phyloP scores from a whole-genome alignment of 208 protist genomes.

The Leishmania arabica region DNA sequence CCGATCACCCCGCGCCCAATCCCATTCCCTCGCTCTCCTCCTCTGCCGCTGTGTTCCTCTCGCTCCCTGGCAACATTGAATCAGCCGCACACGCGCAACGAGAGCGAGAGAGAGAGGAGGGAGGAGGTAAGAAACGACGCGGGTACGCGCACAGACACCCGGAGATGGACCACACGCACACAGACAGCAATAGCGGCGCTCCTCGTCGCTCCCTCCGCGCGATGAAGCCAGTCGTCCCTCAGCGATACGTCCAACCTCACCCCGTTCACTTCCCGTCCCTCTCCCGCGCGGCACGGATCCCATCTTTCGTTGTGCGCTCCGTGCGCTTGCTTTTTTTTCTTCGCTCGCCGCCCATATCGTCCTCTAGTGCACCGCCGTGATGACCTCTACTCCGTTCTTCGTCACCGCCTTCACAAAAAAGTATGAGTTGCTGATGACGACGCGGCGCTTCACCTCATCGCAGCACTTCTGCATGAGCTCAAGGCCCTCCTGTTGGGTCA shows the following conservation, averaged over 20 bases:
- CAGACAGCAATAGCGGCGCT: not conserved
- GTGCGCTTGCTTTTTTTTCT: not conserved
- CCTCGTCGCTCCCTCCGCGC: not conserved
- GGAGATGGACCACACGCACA: not conserved
- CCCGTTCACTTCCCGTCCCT: not conserved
- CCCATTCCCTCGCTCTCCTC: not conserved
- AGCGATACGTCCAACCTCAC: not conserved
- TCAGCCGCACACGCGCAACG: not conserved
- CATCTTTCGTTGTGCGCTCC: not conserved
- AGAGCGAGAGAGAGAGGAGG: not conserved
- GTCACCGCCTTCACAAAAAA: slow-evolving; percentile 95
- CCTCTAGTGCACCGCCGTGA: slow-evolving; percentile 60
- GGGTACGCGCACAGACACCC: not conserved
- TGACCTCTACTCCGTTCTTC: slow-evolving; percentile 78
- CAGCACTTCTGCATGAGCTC: slow-evolving; percentile 95
- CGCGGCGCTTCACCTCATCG: slow-evolving; percentile 88
- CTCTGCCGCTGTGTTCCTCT: not conserved
- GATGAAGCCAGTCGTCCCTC: not conserved
- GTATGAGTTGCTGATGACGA: slow-evolving; percentile 85
- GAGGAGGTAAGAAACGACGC: not conserved
- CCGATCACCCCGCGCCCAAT: not conserved
- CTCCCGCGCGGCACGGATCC: not conserved
- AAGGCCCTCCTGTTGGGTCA: slow-evolving; percentile 90
- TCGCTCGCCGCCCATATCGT: not conserved
- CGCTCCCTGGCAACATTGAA: not conserved